Percentiles rank a stretch among this genome's conserved stretches.
phyloP scores from a whole-genome alignment of 1,284 basidiomycete genomes.

The Ganoderma lucidum region DNA sequence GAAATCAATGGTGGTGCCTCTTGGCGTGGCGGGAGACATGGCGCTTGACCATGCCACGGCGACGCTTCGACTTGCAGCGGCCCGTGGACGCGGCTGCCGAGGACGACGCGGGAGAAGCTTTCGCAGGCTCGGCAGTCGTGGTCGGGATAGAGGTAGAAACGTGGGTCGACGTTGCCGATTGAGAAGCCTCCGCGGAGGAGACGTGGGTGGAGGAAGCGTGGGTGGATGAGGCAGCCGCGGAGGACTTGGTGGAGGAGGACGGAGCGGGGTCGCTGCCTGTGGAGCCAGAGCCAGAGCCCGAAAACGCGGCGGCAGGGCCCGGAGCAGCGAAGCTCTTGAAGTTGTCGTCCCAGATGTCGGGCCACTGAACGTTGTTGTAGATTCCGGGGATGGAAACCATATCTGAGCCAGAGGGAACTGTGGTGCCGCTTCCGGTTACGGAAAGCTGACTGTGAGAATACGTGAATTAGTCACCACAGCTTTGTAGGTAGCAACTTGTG shows the following conservation, averaged over 20 bases:
- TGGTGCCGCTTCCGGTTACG: constrained; percentile 44
- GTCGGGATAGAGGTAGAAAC: constrained; percentile 21
- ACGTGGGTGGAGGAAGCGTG: constrained; percentile 21
- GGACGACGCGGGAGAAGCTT: constrained; percentile 26
- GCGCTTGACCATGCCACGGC: constrained; percentile 36
- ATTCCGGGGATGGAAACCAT: constrained; percentile 39
- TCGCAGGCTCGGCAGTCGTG: constrained; percentile 19
- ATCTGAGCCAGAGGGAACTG: constrained; percentile 38
- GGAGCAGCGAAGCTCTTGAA: constrained; percentile 41
- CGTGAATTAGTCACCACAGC: constrained; percentile 21
- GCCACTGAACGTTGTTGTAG: constrained; percentile 37
- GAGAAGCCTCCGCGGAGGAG: constrained; percentile 26
- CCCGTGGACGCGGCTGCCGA: constrained; percentile 34
- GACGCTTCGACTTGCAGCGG: constrained; percentile 32
- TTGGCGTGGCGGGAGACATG: constrained; percentile 36
- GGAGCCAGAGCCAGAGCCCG: constrained; percentile 28
- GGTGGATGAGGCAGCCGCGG: constrained; percentile 18
- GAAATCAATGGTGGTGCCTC: constrained; percentile 39
- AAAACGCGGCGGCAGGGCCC: constrained; percentile 38
- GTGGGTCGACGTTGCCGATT: constrained; percentile 21
- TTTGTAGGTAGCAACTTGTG: constrained; percentile 11
- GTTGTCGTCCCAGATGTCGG: constrained; percentile 41
- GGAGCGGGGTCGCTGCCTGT: constrained; percentile 18
- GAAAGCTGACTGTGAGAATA: constrained; percentile 43
- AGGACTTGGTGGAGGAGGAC: constrained; percentile 24